These are phyloP conservation scores for Fonsecaea nubica DNA, from an alignment of 2,329 filamentous ascomycete genomes.

Conservation along the genomic window DNA sequence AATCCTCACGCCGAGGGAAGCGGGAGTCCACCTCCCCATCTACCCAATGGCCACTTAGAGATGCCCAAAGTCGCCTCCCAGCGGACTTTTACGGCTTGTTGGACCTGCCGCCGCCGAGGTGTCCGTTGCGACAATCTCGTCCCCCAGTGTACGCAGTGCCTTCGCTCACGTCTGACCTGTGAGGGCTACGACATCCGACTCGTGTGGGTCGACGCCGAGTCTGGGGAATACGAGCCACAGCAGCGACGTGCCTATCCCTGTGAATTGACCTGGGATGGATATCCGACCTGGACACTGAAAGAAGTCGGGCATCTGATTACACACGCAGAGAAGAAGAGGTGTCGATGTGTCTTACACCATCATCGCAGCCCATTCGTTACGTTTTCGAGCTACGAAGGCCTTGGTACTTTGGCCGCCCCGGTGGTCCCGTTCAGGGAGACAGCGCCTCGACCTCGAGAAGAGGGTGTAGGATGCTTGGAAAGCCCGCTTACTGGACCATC, in stretches of 20 bases:
- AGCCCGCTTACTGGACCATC: slow-evolving; percentile 2
- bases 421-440: background rate
- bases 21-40: background rate
- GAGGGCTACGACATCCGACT: slow-evolving; percentile 26
- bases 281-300: slow-evolving; percentile 18
- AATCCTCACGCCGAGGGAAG: background rate
- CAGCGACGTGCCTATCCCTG: slow-evolving; percentile 27
- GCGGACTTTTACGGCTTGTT: slow-evolving; percentile 28
- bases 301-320: slow-evolving; percentile 24
- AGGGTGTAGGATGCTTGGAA: background rate
- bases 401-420: background rate
- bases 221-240: slow-evolving; percentile 14
- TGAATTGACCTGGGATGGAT: slow-evolving; percentile 20
- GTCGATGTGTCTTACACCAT: slow-evolving; percentile 19
- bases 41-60: slow-evolving; percentile 4
- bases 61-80: slow-evolving; percentile 22
- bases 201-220: slow-evolving; percentile 26
- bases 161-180: slow-evolving; percentile 19
- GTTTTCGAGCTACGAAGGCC: slow-evolving; percentile 10
- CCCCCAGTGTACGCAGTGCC: slow-evolving; percentile 21
- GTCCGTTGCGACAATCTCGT: slow-evolving; percentile 23
- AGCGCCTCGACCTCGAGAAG: background rate
- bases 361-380: slow-evolving; percentile 17
- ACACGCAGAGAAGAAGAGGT: slow-evolving; percentile 10
- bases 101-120: slow-evolving; percentile 26